Base-by-base conservation (phyloP, 495 filamentous ascomycete genomes). In the Xylaria telfairii region DNA sequence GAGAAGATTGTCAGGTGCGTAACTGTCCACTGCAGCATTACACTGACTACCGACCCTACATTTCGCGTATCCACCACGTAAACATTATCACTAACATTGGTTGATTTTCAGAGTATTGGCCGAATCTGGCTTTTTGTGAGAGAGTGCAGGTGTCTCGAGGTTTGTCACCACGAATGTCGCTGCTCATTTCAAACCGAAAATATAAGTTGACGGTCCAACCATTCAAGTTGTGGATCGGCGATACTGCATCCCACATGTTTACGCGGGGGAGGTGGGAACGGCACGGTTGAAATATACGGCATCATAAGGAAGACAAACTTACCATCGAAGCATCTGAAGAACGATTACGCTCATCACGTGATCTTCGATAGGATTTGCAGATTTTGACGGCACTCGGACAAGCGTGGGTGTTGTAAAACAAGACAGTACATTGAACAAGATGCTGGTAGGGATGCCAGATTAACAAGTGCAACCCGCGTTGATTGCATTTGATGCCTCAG, bases 1-100 rank as follows among this genome's bases (percentile, higher is more conserved):
- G 96, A 99, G 72, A 88, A 88, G 78, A 88, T 88, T 65, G 87
- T 88, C 59, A 86, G 87, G 87, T 88, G 85, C 59, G 84, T 85
- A 42, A 19, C 13, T 53, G 9, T 7, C 47, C 24, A 30, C 9
- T 32, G 30, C 28, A 46, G 13, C 21, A 49, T 41, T 21, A 32
- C 21, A 68, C 7, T 49, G 4, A 42, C 54, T 44, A 10, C 13
- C 39, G 28, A 21, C 37, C 4, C 30, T 37, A 8, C 51, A 39
- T 26, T 39, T 9, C 39, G 32, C 39, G 19, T 6, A 39, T 53
- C 72, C 61, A 72, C 59, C 7, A 42, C 4, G 54, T 24, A 6
- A 34, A 24, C 3, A 26, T 68, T 42, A 44, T 54, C 24, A 21
- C 67, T 69, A 24, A 69, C 46, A 32, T 26, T 32, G 6, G 9